Percentiles rank a stretch among this genome's conserved stretches.
Evolutionary conservation across 2,329 filamentous ascomycete genomes (phyloP).

Genomic region (Setomelanomma holmii): DNA sequence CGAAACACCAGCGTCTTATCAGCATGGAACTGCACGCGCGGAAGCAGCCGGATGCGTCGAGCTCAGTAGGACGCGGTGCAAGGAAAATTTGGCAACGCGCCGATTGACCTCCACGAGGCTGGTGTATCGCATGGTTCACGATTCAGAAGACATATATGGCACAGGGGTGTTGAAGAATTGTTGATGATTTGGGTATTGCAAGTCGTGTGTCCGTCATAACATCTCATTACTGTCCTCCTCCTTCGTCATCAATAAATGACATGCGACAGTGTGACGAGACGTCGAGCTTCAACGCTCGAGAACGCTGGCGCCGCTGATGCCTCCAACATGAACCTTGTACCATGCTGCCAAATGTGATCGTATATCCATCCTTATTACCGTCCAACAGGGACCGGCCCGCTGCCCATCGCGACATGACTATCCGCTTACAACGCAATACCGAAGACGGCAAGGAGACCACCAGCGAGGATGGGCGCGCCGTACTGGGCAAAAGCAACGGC

Average conservation of each 20-base stretch:
- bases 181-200: conserved; percentile 41
- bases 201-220: conserved; percentile 43
- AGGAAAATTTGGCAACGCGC: too few relatives aligned
- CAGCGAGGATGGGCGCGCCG: conserved; percentile 60
- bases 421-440: conserved; percentile 62
- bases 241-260: conserved; percentile 19
- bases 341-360: conserved; percentile 20
- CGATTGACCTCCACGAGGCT: too few relatives aligned
- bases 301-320: conserved; percentile 30
- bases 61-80: too few relatives aligned
- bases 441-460: conserved; percentile 63
- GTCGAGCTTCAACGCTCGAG: conserved; percentile 31
- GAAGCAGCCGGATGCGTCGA: background rate
- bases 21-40: background rate
- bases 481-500: conserved; percentile 55
- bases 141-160: background rate
- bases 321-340: conserved; percentile 17
- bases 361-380: conserved; percentile 32
- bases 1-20: background rate
- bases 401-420: conserved; percentile 14
- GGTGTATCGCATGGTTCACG: too few relatives aligned
- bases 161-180: conserved; percentile 25
- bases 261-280: conserved; percentile 31
- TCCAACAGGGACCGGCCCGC: conserved; percentile 36
- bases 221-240: conserved; percentile 42